A percentile compares a stretch with the other conserved stretches of the same genome.
These are phyloP conservation scores for Elaeagnus macrophylla DNA, from an alignment of 306 rosid genomes.

Conservation along the genomic window DNA sequence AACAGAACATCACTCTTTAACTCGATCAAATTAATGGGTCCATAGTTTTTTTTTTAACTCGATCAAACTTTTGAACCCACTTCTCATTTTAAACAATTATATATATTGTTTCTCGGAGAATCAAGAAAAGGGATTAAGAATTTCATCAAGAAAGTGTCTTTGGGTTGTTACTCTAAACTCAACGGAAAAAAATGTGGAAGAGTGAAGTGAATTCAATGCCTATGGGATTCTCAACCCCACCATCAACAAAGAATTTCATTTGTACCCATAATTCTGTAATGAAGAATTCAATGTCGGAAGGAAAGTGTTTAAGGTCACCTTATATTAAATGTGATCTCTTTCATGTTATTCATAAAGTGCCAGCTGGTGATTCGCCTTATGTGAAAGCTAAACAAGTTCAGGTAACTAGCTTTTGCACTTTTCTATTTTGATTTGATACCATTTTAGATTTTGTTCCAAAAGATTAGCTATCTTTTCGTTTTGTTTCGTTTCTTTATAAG, in stretches of 20 bases:
- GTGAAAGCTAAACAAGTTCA: constrained; percentile 93
- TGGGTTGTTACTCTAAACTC: not conserved
- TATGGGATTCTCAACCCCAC: constrained; percentile 51
- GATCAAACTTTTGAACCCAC: not conserved
- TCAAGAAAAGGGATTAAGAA: constrained; percentile 17
- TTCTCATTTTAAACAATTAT: not conserved
- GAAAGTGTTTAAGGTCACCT: constrained; percentile 37
- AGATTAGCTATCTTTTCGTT: not conserved
- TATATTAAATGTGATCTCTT: constrained; percentile 37
- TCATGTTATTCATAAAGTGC: constrained; percentile 70
- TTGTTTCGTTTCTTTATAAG: not conserved
- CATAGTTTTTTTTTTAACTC: constrained; percentile 9
- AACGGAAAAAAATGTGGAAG: constrained; percentile 30
- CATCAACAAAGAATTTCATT: constrained; percentile 33
- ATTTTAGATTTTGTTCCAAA: not conserved
- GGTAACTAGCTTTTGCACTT: constrained; percentile 26
- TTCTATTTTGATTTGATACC: not conserved
- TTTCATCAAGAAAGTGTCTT: constrained; percentile 22
- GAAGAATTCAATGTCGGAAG: constrained; percentile 40
- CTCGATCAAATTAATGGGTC: constrained; percentile 16
- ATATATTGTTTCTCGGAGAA: constrained; percentile 11
- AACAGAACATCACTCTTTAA: not conserved
- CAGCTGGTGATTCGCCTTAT: constrained; percentile 86
- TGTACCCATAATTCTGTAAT: constrained; percentile 22
- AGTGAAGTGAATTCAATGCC: constrained; percentile 30